These are phyloP conservation scores for Euphorbia pulcherrima DNA, from an alignment of 345 rosid species.

Conservation along the genomic window DNA sequence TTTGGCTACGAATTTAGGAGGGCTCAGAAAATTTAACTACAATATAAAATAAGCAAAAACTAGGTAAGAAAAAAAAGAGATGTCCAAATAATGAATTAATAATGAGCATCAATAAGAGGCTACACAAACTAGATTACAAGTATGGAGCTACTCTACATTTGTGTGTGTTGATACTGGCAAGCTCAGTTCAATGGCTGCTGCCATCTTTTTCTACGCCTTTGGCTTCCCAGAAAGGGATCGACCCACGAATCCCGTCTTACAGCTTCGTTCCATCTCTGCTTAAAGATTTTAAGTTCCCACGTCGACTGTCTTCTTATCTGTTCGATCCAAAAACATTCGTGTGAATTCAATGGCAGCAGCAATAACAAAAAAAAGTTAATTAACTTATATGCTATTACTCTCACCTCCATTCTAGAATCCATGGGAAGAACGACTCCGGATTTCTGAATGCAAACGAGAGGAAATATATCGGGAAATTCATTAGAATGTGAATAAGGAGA, in stretches of 20 bases:
- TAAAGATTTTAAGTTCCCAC: slow-evolving; percentile 68
- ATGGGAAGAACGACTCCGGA: not conserved
- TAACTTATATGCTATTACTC: slow-evolving; percentile 10
- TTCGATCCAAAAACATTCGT: not conserved
- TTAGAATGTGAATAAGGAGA: not conserved
- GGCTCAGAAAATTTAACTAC: not conserved
- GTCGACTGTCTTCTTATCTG: slow-evolving; percentile 95
- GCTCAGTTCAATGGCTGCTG: slow-evolving; percentile 12
- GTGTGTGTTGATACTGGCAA: slow-evolving; percentile 8
- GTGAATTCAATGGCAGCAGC: not conserved
- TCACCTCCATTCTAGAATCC: slow-evolving; percentile 54
- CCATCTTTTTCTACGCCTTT: slow-evolving; percentile 25
- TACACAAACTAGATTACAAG: slow-evolving; percentile 25
- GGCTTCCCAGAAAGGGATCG: slow-evolving; percentile 46
- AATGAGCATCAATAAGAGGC: slow-evolving; percentile 10
- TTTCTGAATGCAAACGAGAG: slow-evolving; percentile 10
- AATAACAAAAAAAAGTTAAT: too few relatives aligned
- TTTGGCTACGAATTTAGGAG: not conserved
- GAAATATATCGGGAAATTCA: not conserved
- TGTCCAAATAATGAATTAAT: slow-evolving; percentile 39
- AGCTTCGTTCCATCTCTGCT: slow-evolving; percentile 74
- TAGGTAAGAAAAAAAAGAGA: slow-evolving; percentile 1
- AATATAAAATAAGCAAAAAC: not conserved
- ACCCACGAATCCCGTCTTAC: slow-evolving; percentile 66
- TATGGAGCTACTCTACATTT: slow-evolving; percentile 13